A percentile compares a stretch with the other conserved stretches of the same genome.
Evolutionary conservation across 1,284 basidiomycete species (phyloP).

Genomic region (Cerioporus squamosus): DNA sequence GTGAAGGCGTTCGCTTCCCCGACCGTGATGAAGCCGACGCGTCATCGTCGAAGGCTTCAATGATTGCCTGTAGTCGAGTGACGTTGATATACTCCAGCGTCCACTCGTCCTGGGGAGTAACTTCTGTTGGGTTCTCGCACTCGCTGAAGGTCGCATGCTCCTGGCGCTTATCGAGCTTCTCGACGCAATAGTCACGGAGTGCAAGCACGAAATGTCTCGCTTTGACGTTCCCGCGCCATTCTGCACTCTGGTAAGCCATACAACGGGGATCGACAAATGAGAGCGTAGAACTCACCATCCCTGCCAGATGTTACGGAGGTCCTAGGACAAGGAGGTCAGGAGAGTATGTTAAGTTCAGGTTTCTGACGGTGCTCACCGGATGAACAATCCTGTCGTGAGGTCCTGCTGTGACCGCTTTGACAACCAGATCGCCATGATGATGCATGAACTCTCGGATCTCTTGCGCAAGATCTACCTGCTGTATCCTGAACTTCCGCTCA

Average conservation of each 20-base stretch:
- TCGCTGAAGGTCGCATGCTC: constrained; percentile 17
- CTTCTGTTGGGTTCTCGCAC: constrained; percentile 9
- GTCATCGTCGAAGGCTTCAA: constrained; percentile 55
- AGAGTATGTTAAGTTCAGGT: neutral
- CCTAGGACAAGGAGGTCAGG: constrained; percentile 12
- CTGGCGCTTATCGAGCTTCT: constrained; percentile 26
- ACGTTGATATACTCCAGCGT: constrained; percentile 48
- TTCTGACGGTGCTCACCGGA: constrained; percentile 21
- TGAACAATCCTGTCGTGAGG: constrained; percentile 39
- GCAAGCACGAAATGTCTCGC: constrained; percentile 41
- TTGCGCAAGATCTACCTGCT: constrained; percentile 33
- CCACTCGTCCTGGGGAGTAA: constrained; percentile 39
- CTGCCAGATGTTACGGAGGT: constrained; percentile 33
- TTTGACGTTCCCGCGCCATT: constrained; percentile 41
- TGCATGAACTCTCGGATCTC: constrained; percentile 29
- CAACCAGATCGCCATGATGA: constrained; percentile 33
- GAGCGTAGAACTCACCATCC: constrained; percentile 33
- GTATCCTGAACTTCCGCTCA: constrained; percentile 38
- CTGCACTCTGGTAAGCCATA: constrained; percentile 17
- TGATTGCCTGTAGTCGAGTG: constrained; percentile 46
- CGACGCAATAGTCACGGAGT: constrained; percentile 39
- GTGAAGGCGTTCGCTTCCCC: constrained; percentile 51
- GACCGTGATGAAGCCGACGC: constrained; percentile 49
- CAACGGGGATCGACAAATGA: neutral
- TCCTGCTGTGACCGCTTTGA: constrained; percentile 34